Evolutionary conservation across 257 asterid species (phyloP).

Genomic region (Buddleja alternifolia): DNA sequence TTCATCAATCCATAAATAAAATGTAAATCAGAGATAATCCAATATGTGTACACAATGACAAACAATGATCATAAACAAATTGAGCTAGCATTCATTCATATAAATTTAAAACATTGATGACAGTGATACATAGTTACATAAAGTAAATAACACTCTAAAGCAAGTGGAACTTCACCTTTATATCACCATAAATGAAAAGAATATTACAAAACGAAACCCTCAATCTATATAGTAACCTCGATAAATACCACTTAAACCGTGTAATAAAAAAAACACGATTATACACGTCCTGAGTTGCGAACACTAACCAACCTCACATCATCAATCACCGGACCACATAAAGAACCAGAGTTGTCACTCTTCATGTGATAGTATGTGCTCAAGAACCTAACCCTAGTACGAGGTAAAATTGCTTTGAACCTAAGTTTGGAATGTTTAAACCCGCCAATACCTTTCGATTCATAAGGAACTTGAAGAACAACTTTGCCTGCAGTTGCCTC

Average conservation of each 20-base stretch:
- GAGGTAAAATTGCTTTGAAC: slow-evolving; percentile 43
- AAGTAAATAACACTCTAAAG: background rate
- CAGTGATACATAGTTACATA: slow-evolving; percentile 27
- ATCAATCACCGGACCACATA: slow-evolving; percentile 89
- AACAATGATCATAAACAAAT: background rate
- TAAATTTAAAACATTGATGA: background rate
- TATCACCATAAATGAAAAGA: background rate
- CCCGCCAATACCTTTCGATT: slow-evolving; percentile 68
- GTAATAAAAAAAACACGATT: background rate
- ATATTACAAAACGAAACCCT: background rate
- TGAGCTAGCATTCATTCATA: background rate
- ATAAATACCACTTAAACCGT: background rate
- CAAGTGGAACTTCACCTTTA: background rate
- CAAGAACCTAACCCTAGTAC: slow-evolving; percentile 66
- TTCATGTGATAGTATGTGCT: slow-evolving; percentile 71
- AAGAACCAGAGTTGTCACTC: slow-evolving; percentile 66
- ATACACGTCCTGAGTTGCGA: slow-evolving; percentile 24
- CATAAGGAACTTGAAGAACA: slow-evolving; percentile 49
- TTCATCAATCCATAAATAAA: no score
- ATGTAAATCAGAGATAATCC: no score
- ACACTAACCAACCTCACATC: slow-evolving; percentile 61
- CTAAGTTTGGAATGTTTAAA: slow-evolving; percentile 53
- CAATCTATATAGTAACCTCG: background rate
- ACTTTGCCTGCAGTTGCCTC: slow-evolving; percentile 62
- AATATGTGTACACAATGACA: no score